Evolutionary conservation across 116 monocot genomes (phyloP).

Genomic region (Papilionanthe hybrid): DNA sequence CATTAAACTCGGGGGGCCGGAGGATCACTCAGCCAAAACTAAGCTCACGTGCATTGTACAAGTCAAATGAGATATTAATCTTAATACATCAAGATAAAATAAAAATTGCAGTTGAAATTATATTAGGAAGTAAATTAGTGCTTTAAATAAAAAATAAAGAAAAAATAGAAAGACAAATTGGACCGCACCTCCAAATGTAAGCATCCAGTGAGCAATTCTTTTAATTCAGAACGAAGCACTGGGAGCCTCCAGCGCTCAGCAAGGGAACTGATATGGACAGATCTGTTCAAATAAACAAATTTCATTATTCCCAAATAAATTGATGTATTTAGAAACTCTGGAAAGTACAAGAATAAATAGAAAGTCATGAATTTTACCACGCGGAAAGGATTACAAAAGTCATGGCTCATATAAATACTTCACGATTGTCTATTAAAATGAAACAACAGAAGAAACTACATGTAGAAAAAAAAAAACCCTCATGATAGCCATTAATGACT

Average conservation of each 20-base stretch:
- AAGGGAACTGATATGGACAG: constrained; percentile 55
- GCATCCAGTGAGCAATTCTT: constrained; percentile 71
- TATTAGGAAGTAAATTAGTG: background rate
- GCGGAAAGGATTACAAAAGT: background rate
- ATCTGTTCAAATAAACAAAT: constrained; percentile 29
- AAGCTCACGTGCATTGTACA: background rate
- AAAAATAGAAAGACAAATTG: background rate
- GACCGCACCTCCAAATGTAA: constrained; percentile 61
- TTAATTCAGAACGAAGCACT: constrained; percentile 52
- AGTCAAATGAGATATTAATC: background rate
- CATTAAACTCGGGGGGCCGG: background rate
- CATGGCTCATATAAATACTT: background rate
- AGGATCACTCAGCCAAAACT: background rate
- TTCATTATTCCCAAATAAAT: background rate
- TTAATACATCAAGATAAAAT: background rate
- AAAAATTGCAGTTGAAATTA: background rate
- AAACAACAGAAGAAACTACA: background rate
- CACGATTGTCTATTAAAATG: background rate
- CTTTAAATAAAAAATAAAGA: background rate
- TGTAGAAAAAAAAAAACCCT: background rate
- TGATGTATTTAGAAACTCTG: background rate
- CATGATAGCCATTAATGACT: background rate
- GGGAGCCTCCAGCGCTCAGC: constrained; percentile 41
- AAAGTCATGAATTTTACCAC: background rate
- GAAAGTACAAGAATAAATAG: background rate